Evolutionary conservation across 2,329 filamentous ascomycete species (phyloP).

Genomic region (Cladophialophora bantiana): DNA sequence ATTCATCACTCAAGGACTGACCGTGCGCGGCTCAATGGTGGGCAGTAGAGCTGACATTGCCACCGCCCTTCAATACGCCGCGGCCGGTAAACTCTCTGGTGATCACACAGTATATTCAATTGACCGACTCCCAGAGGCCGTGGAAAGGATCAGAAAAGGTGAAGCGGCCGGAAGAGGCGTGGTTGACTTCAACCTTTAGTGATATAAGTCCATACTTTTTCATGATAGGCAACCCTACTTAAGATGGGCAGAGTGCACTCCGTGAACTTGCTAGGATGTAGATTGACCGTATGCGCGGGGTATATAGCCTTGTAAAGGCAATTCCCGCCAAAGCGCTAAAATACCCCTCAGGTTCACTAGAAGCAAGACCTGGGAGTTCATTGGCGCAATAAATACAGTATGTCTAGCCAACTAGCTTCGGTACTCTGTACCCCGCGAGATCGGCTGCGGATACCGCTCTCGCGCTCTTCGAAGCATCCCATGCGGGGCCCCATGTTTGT

Average conservation of each 20-base stretch:
- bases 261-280: too few relatives aligned
- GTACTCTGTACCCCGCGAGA: too few relatives aligned
- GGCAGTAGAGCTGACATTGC: conserved; percentile 2
- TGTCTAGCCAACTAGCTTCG: too few relatives aligned
- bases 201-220: neutral
- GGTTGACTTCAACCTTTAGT: neutral
- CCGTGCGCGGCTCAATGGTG: neutral
- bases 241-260: neutral
- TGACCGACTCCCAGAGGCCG: neutral
- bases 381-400: too few relatives aligned
- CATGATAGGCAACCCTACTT: neutral
- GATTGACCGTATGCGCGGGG: too few relatives aligned
- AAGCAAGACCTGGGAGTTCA: too few relatives aligned
- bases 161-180: conserved; percentile 4
- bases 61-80: neutral
- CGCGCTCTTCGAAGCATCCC: too few relatives aligned
- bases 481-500: too few relatives aligned
- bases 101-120: neutral
- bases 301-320: too few relatives aligned
- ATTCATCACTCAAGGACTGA: neutral
- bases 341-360: too few relatives aligned
- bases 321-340: too few relatives aligned
- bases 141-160: conserved; percentile 1
- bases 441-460: too few relatives aligned
- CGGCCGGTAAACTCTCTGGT: neutral